phyloP scores from a whole-genome alignment of 257 asterid genomes.

The Lycium barbarum region DNA sequence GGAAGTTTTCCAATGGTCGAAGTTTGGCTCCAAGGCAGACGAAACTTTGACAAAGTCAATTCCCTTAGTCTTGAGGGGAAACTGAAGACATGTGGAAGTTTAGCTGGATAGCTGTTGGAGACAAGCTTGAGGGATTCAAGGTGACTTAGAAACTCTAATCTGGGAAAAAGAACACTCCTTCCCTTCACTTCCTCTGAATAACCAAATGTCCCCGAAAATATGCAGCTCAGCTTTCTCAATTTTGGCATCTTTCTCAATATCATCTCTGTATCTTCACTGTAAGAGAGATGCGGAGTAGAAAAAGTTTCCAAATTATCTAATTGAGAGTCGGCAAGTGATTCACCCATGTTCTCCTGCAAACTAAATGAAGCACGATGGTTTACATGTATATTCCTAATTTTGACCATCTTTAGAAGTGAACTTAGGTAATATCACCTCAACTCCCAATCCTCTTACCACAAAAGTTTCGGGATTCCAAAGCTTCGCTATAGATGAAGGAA shows the following conservation, averaged over 20 bases:
- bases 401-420: neutral
- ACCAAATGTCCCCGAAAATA: neutral
- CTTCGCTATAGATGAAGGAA: neutral
- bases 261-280: neutral
- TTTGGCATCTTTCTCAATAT: too few relatives aligned
- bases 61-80: slow-evolving; percentile 1
- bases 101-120: slow-evolving; percentile 3
- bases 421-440: neutral
- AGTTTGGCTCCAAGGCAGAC: neutral
- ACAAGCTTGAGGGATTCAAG: neutral
- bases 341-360: neutral
- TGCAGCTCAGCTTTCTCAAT: neutral
- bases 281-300: neutral
- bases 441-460: neutral
- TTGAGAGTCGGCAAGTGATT: neutral
- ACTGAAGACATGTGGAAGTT: slow-evolving; percentile 5
- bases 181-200: too few relatives aligned
- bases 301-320: neutral
- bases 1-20: neutral
- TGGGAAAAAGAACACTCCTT: too few relatives aligned
- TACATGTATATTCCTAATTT: neutral
- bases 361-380: neutral
- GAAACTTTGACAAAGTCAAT: slow-evolving; percentile 2
- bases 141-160: slow-evolving; percentile 19
- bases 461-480: neutral